Percentiles rank a stretch among this genome's conserved stretches.
Evolutionary conservation across 495 filamentous ascomycete species (phyloP).

Genomic region (Talaromyces wortmannii): DNA sequence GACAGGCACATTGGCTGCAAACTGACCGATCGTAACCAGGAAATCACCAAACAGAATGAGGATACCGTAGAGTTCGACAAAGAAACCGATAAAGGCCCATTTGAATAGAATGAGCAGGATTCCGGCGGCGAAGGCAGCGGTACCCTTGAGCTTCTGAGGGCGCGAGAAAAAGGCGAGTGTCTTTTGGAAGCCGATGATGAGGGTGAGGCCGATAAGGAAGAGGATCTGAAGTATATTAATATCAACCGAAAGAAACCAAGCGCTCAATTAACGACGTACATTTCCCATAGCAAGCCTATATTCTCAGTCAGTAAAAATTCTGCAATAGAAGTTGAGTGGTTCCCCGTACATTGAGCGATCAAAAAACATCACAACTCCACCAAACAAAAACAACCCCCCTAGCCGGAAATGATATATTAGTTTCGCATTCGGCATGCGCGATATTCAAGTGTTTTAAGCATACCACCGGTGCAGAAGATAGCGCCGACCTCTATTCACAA

Average conservation of each 20-base stretch:
- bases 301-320: background rate
- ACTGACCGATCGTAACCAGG: constrained; percentile 82
- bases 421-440: background rate
- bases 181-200: constrained; percentile 91
- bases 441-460: constrained; percentile 28
- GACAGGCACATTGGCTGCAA: constrained; percentile 77
- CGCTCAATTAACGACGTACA: constrained; percentile 30
- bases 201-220: constrained; percentile 89
- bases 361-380: constrained; percentile 93
- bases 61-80: constrained; percentile 87
- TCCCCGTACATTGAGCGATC: constrained; percentile 77
- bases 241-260: background rate
- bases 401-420: background rate
- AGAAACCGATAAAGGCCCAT: constrained; percentile 85
- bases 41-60: constrained; percentile 94
- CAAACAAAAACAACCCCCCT: constrained; percentile 91
- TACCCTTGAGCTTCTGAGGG: constrained; percentile 85
- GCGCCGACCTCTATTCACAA: constrained; percentile 74
- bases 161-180: constrained; percentile 90
- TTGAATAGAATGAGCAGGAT: constrained; percentile 78
- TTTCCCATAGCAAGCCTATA: constrained; percentile 81
- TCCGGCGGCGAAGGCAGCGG: constrained; percentile 79
- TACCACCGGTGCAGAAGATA: constrained; percentile 93
- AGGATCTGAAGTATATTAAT: constrained; percentile 57
- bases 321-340: background rate